Conservation (phyloP, 345 rosid species). For the Clarkia xantiana region DNA sequence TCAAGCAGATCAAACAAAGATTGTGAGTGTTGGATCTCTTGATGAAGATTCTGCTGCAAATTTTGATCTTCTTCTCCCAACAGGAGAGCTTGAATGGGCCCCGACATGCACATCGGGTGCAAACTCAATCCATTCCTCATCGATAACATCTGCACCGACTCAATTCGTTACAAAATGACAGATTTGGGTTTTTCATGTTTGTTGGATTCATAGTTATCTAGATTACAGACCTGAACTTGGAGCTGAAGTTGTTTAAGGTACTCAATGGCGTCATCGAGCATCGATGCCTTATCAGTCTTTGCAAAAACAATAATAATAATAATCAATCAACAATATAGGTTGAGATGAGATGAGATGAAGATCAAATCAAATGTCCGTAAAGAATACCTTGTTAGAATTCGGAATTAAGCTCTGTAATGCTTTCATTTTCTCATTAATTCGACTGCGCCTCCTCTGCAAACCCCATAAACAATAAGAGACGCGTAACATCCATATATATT, state of each 20-base stretch:
- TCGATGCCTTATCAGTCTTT: conserved; percentile 90
- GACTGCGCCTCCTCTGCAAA: conserved; percentile 76
- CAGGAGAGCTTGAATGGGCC: conserved; percentile 20
- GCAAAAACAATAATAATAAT: conserved; percentile 5
- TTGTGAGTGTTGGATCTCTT: conserved; percentile 21
- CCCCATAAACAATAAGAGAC: conserved; percentile 4
- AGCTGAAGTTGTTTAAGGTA: conserved; percentile 92
- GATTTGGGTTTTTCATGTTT: background rate
- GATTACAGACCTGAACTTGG: conserved; percentile 64
- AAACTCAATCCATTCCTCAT: conserved; percentile 66
- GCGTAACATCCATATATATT: background rate
- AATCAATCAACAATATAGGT: background rate
- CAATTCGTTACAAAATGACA: conserved; percentile 5
- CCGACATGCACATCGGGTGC: conserved; percentile 55
- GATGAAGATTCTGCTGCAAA: conserved; percentile 17
- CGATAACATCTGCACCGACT: conserved; percentile 46
- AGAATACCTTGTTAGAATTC: conserved; percentile 72
- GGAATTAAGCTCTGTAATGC: conserved; percentile 90
- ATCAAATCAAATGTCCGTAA: background rate
- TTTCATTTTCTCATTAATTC: conserved; percentile 97
- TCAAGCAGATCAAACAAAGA: conserved; percentile 20
- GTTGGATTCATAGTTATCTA: background rate
- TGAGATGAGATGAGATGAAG: background rate
- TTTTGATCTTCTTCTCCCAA: conserved; percentile 20
- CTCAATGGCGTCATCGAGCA: conserved; percentile 93